A percentile compares a stretch with the other conserved stretches of the same genome.
Evolutionary conservation across 441 rosid genomes (phyloP).

Genomic region (Aleurites moluccanus): DNA sequence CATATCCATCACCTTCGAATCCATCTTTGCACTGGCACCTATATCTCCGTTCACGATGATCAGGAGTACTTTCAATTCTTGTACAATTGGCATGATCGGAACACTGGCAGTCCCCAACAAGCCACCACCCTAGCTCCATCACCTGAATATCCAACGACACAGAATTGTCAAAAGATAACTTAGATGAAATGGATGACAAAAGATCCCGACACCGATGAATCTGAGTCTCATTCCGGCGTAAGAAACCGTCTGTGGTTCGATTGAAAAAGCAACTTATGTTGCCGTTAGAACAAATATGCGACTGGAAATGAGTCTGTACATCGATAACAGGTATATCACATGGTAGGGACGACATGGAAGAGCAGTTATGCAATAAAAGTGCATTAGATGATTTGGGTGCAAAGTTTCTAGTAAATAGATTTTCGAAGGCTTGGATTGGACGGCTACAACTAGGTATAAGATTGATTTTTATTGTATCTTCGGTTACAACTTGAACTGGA

Average conservation of each 20-base stretch:
- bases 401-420: constrained; percentile 42
- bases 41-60: constrained; percentile 30
- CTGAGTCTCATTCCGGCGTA: constrained; percentile 22
- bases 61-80: constrained; percentile 18
- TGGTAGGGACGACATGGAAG: neutral
- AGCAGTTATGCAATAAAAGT: constrained; percentile 51
- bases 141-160: constrained; percentile 54
- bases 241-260: constrained; percentile 19
- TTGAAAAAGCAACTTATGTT: constrained; percentile 51
- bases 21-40: constrained; percentile 58
- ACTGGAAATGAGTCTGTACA: constrained; percentile 43
- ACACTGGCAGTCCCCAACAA: constrained; percentile 56
- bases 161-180: constrained; percentile 21
- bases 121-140: constrained; percentile 74
- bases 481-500: constrained; percentile 29
- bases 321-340: constrained; percentile 47
- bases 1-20: constrained; percentile 60
- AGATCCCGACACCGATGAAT: constrained; percentile 41
- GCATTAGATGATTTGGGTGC: constrained; percentile 61
- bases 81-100: constrained; percentile 42
- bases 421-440: constrained; percentile 29
- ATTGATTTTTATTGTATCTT: constrained; percentile 30
- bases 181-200: constrained; percentile 57
- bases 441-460: constrained; percentile 54
- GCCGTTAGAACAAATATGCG: constrained; percentile 30